These are phyloP conservation scores for Penicillium manginii DNA, from an alignment of 495 filamentous ascomycete species.

Conservation along the genomic window DNA sequence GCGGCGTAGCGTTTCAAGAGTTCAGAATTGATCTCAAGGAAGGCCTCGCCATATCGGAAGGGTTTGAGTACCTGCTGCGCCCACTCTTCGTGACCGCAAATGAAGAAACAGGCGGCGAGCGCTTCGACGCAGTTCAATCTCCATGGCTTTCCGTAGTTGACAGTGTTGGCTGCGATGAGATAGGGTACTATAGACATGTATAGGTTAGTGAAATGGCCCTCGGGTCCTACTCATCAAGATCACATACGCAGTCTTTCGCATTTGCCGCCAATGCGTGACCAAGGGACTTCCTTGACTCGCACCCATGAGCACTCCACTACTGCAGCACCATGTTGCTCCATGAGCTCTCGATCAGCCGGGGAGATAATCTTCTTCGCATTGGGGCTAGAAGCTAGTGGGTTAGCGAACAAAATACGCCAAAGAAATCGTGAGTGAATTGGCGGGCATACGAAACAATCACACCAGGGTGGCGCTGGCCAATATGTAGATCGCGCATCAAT, in stretches of 20 bases:
- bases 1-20: conserved; percentile 83
- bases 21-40: conserved; percentile 84
- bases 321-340: conserved; percentile 88
- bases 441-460: conserved; percentile 80
- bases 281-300: conserved; percentile 86
- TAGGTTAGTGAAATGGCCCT: conserved; percentile 11
- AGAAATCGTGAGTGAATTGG: conserved; percentile 9
- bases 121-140: conserved; percentile 95
- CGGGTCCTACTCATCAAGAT: background rate
- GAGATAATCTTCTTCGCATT: conserved; percentile 87
- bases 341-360: conserved; percentile 74
- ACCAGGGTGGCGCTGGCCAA: conserved; percentile 88
- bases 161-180: conserved; percentile 92
- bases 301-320: conserved; percentile 99
- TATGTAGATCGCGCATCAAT: conserved; percentile 87
- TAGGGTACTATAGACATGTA: conserved; percentile 66
- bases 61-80: conserved; percentile 77
- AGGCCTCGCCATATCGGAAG: conserved; percentile 86
- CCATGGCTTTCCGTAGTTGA: conserved; percentile 97
- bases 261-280: conserved; percentile 88
- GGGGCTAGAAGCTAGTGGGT: conserved; percentile 52
- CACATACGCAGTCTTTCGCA: conserved; percentile 76
- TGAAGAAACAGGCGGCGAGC: conserved; percentile 86
- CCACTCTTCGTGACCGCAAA: conserved; percentile 92
- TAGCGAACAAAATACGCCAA: conserved; percentile 15